A percentile compares a stretch with the other conserved stretches of the same genome.
Conservation (phyloP, 352 stramenopile genomes). For the Phytopythium vexans region DNA sequence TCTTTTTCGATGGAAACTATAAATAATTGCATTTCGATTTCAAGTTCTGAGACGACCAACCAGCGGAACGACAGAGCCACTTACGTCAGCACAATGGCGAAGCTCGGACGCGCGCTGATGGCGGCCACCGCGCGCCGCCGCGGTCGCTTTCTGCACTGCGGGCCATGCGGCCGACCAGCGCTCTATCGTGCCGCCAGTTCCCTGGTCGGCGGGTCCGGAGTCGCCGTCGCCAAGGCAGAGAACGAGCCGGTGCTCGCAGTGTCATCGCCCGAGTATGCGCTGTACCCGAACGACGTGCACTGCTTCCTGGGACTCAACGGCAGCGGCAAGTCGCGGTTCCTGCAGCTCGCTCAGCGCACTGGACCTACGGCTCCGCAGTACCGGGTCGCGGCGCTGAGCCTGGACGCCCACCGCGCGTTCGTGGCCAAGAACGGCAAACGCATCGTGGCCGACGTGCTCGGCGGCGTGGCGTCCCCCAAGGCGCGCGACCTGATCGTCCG, state of each 20-base stretch:
- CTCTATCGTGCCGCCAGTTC: not conserved
- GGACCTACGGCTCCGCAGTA: slow-evolving; percentile 11
- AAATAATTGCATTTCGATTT: too few species aligned
- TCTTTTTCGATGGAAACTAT: too few species aligned
- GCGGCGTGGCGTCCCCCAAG: slow-evolving; percentile 57
- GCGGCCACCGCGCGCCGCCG: too few species aligned
- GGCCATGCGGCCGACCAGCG: too few species aligned
- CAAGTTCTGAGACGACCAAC: too few species aligned
- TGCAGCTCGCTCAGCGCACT: slow-evolving; percentile 39
- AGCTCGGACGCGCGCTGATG: too few species aligned
- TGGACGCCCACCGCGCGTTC: slow-evolving; percentile 87
- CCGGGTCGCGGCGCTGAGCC: slow-evolving; percentile 52
- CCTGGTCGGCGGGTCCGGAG: not conserved
- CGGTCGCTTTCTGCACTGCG: too few species aligned
- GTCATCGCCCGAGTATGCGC: slow-evolving; percentile 28
- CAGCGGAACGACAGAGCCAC: too few species aligned
- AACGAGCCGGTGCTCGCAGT: slow-evolving; percentile 30
- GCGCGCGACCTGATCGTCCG: slow-evolving; percentile 89
- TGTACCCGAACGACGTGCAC: slow-evolving; percentile 53
- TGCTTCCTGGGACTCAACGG: slow-evolving; percentile 73
- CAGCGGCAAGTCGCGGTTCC: slow-evolving; percentile 61
- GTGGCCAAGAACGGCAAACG: slow-evolving; percentile 49
- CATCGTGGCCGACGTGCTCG: slow-evolving; percentile 66
- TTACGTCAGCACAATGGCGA: too few species aligned
- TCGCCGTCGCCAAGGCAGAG: not conserved